phyloP scores from a whole-genome alignment of 345 rosid species.

The Citrus cavaleriei region DNA sequence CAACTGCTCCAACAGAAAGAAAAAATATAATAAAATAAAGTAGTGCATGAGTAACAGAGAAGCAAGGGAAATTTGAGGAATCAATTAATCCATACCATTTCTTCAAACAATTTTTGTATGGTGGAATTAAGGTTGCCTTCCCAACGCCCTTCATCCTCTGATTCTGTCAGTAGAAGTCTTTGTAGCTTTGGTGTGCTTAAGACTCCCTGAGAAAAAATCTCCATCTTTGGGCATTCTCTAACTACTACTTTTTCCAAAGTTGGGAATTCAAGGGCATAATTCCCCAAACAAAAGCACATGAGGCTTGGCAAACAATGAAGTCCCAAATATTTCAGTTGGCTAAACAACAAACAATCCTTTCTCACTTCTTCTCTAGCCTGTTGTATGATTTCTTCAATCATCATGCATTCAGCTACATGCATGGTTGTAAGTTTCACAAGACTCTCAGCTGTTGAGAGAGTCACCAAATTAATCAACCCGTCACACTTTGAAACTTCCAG shows the following conservation, averaged over 20 bases:
- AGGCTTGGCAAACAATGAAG: constrained; percentile 18
- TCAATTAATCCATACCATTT: neutral
- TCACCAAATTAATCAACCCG: constrained; percentile 3
- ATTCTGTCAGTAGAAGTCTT: neutral
- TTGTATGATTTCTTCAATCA: constrained; percentile 11
- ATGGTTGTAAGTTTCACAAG: constrained; percentile 9
- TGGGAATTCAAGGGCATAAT: neutral
- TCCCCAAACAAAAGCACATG: neutral
- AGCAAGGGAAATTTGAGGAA: neutral
- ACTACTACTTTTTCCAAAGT: neutral
- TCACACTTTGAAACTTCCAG: constrained; percentile 13
- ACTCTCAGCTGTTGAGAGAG: constrained; percentile 12
- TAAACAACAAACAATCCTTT: neutral
- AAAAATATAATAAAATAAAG: neutral
- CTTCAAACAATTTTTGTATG: no score
- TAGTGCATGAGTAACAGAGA: neutral
- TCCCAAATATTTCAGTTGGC: constrained; percentile 1
- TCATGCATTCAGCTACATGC: constrained; percentile 12
- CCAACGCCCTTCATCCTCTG: neutral
- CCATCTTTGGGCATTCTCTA: neutral
- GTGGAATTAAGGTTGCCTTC: no score
- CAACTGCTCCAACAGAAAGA: neutral
- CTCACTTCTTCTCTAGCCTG: neutral
- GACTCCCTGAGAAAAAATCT: neutral
- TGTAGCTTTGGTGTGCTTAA: neutral